Evolutionary conservation across 1,284 basidiomycete genomes (phyloP), one percentile per base, ranked within the genome.

Genomic region (Phylloporus sp.): DNA sequence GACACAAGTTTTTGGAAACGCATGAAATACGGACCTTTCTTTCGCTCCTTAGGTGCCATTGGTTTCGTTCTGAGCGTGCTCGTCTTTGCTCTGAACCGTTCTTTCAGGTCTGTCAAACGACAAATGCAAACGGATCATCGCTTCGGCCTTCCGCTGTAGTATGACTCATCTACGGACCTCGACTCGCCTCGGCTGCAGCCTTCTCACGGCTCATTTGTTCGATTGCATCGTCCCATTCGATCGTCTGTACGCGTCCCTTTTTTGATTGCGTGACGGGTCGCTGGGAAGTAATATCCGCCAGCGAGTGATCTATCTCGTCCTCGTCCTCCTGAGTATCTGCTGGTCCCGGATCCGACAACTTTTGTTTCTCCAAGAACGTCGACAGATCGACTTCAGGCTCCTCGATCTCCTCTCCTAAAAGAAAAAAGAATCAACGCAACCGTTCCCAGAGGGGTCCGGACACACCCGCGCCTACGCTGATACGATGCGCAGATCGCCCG

Each of bases 301-400:
- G 75, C 7, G 80, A 82, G 39, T 80, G 77, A 66, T 92, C 90
- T 24, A 92, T 79, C 60, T 91, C 90, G 59, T 86, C 85, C 5
- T 86, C 87, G 32, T 88, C 84, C 1, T 50, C 49, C 17, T 69
- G 66, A 7, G 47, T 5, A 12, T 26, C 34, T 42, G 34, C 31
- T 18, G 56, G 20, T 3, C 18, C 50, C 22, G 54, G 7, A 34
- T 84, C 85, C 8, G 80, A 78, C 42, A 86, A 72, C 39, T 82
- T 79, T 67, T 93, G 91, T 58, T 78, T 83, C 64, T 85, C 87
- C 51, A 92, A 77, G 68, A 93, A 90, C 0, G 77, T 67, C 0
- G 90, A 85, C 4, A 93, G 69, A 75, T 93, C 91, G 15, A 93
- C 83, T 73, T 93, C 90, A 4, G 89, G 88, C 66, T 92, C 91